A percentile compares a stretch with the other conserved stretches of the same genome.
These are phyloP conservation scores for Leccinum longicurvipes DNA, from an alignment of 768 basidiomycete genomes.

Conservation along the genomic window DNA sequence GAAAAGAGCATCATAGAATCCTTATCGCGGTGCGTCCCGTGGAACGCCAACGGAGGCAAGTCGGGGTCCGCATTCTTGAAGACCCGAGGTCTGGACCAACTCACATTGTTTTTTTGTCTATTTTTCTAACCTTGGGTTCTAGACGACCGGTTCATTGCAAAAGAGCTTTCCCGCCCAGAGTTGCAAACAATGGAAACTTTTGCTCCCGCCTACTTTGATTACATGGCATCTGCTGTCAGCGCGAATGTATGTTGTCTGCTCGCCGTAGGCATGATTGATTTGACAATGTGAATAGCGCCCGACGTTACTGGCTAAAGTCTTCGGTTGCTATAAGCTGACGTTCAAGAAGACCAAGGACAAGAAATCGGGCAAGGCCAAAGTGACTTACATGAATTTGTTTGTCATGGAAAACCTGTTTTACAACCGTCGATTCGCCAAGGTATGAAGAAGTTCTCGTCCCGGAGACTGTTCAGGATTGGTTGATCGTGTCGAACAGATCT, in stretches of 20 bases:
- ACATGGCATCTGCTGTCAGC: constrained; percentile 92
- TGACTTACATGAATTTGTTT: constrained; percentile 89
- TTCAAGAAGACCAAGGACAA: constrained; percentile 79
- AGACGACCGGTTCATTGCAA: constrained; percentile 99
- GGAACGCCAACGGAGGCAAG: constrained; percentile 94
- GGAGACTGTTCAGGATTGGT: constrained; percentile 1
- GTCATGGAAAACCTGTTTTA: constrained; percentile 99
- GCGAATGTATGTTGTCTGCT: constrained; percentile 57
- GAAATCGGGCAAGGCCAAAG: constrained; percentile 60
- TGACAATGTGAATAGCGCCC: constrained; percentile 59
- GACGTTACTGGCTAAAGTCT: constrained; percentile 92
- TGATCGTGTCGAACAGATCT: constrained; percentile 55
- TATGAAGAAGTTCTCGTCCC: constrained; percentile 25
- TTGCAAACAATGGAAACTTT: constrained; percentile 95
- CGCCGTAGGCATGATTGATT: background rate
- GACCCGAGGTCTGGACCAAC: constrained; percentile 65
- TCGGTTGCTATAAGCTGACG: constrained; percentile 93
- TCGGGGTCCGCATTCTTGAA: constrained; percentile 97
- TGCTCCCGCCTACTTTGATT: constrained; percentile 96
- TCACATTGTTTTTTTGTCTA: background rate
- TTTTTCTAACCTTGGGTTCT: background rate
- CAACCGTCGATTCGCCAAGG: constrained; percentile 85
- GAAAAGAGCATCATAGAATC: constrained; percentile 94
- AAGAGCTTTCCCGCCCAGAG: constrained; percentile 88
- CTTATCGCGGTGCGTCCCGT: constrained; percentile 90